phyloP scores from a whole-genome alignment of 139 green algal species.

The Raphidocelis subcapitata region DNA sequence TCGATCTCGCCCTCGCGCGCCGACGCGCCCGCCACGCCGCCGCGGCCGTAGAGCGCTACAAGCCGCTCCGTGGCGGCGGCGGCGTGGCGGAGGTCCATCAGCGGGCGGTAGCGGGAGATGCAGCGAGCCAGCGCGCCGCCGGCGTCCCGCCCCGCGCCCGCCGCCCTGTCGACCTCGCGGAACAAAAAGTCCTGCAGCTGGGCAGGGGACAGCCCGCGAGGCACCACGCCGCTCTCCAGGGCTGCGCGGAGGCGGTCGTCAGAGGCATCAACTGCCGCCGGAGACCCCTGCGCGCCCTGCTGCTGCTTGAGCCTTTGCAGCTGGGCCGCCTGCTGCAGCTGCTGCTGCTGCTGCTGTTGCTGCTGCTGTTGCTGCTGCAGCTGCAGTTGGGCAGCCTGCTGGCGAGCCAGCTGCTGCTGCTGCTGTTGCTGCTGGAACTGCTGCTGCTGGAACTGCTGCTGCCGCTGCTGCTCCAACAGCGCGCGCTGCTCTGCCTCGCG shows the following conservation, averaged over 20 bases:
- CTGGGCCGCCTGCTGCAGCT: not conserved
- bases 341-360: constrained; percentile 12
- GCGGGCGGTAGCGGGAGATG: not conserved
- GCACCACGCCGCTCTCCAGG: not conserved
- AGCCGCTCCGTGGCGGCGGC: constrained; percentile 7
- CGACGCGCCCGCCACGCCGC: too few relatives aligned
- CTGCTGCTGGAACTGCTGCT: not conserved
- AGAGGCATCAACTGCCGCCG: not conserved
- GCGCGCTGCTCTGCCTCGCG: too few relatives aligned
- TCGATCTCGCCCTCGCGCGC: too few relatives aligned
- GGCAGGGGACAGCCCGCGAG: not conserved
- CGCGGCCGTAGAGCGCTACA: not conserved
- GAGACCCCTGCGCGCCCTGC: constrained; percentile 1
- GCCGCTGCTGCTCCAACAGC: not conserved
- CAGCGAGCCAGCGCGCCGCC: constrained; percentile 1
- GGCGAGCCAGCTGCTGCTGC: constrained; percentile 15
- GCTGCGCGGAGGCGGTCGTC: not conserved
- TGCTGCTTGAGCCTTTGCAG: not conserved
- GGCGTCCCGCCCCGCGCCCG: not conserved
- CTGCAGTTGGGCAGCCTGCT: not conserved
- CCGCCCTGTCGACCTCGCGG: constrained; percentile 16
- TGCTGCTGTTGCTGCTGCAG: constrained; percentile 1
- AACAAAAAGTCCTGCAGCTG: constrained; percentile 10
- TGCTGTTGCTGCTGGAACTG: constrained; percentile 7
- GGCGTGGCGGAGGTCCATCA: not conserved